phyloP scores from a whole-genome alignment of 208 protist species.

The Giardia muris region DNA sequence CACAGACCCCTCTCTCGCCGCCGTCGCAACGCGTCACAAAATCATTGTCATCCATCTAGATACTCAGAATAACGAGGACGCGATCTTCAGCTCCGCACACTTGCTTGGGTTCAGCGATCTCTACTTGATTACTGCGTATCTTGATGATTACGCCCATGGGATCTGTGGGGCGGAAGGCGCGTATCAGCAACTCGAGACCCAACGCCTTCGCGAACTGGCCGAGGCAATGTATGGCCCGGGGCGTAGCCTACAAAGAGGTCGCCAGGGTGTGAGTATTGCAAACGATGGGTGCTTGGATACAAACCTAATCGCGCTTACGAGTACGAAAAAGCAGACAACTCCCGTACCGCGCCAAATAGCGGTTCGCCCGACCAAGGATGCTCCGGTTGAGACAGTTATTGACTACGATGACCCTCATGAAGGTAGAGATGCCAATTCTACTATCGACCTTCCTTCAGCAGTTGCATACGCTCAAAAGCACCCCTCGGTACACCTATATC shows the following conservation, averaged over 20 bases:
- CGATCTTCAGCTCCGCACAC: constrained; percentile 8
- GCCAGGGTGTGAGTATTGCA: neutral
- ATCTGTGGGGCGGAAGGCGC: neutral
- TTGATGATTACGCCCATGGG: neutral
- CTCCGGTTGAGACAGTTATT: neutral
- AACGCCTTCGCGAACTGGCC: neutral
- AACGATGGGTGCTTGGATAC: neutral
- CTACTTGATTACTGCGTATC: neutral
- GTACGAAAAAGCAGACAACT: neutral
- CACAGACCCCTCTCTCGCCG: neutral
- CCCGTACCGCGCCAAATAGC: neutral
- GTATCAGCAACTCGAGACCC: neutral
- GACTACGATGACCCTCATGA: neutral
- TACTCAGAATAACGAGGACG: neutral
- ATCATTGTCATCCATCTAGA: constrained; percentile 10
- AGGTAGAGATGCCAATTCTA: neutral
- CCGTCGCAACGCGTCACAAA: constrained; percentile 13
- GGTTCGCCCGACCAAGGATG: neutral
- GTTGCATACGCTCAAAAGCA: neutral
- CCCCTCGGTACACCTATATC: constrained; percentile 9
- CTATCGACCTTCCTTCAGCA: neutral
- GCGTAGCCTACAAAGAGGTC: neutral
- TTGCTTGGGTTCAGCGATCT: constrained; percentile 8
- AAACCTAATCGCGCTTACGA: neutral
- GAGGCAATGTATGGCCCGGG: neutral